Conservation (phyloP, 352 stramenopile genomes). For the Aphanomyces cochlioides region DNA sequence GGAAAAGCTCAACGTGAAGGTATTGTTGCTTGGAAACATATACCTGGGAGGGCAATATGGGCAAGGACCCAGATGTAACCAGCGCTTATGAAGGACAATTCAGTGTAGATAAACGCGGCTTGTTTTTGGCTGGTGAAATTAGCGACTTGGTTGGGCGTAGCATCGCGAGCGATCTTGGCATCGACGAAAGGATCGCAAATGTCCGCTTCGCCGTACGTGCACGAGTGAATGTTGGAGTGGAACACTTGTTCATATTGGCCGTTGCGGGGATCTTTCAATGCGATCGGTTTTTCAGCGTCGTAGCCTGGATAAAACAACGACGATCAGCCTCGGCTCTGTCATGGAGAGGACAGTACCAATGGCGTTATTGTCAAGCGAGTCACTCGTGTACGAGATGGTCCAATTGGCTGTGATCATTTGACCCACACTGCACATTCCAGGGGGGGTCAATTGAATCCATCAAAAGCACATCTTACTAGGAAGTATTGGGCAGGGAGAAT, state of each 20-base stretch:
- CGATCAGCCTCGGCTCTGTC: no score
- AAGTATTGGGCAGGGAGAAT: not conserved
- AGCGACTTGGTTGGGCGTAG: not conserved
- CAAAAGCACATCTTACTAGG: not conserved
- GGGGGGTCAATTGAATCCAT: no score
- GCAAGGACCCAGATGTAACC: not conserved
- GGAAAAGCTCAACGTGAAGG: not conserved
- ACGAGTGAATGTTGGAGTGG: constrained; percentile 9
- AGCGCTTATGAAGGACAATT: not conserved
- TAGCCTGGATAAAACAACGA: not conserved
- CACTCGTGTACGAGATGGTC: not conserved
- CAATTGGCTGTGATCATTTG: not conserved
- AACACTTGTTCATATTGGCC: not conserved
- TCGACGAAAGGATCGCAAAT: constrained; percentile 1
- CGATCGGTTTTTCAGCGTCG: not conserved
- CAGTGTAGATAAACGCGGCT: not conserved
- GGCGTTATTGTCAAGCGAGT: not conserved
- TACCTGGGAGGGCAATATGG: not conserved
- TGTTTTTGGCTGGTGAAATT: not conserved
- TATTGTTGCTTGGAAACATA: not conserved
- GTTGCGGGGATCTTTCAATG: not conserved
- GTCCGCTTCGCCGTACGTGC: not conserved
- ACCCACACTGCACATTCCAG: not conserved
- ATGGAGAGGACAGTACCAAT: not conserved
- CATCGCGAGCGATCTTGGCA: not conserved